A percentile compares a stretch with the other conserved stretches of the same genome.
Conservation (phyloP, 2,329 filamentous ascomycete genomes). For the Epichloe amarillans region DNA sequence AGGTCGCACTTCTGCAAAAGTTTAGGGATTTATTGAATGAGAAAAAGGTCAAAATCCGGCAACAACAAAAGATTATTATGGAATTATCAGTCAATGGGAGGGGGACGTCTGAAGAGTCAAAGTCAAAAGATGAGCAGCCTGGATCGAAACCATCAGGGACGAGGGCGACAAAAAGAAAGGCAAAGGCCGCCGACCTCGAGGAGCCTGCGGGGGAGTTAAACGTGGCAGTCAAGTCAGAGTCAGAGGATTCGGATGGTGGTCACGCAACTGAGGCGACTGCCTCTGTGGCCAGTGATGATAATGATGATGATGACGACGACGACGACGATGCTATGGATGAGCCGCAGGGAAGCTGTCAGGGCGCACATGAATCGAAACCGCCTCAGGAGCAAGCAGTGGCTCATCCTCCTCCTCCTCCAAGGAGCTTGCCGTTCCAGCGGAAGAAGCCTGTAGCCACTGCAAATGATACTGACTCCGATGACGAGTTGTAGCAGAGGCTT, state of each 20-base stretch:
- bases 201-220: slow-evolving; percentile 34
- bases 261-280: slow-evolving; percentile 26
- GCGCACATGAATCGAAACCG: slow-evolving; percentile 2
- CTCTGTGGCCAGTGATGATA: slow-evolving; percentile 30
- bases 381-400: slow-evolving; percentile 12
- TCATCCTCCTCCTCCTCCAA: slow-evolving; percentile 26
- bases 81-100: slow-evolving; percentile 21
- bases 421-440: slow-evolving; percentile 32
- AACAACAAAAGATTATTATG: slow-evolving; percentile 52
- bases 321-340: background rate
- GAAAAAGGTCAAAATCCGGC: slow-evolving; percentile 68
- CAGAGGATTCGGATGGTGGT: slow-evolving; percentile 27
- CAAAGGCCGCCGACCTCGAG: slow-evolving; percentile 26
- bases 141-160: slow-evolving; percentile 21
- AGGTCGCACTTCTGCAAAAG: slow-evolving; percentile 53
- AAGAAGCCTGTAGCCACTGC: slow-evolving; percentile 15
- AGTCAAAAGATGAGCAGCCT: slow-evolving; percentile 12
- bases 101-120: slow-evolving; percentile 15
- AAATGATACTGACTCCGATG: slow-evolving; percentile 42
- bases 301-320: slow-evolving; percentile 22
- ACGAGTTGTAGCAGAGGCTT: slow-evolving; percentile 30
- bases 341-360: background rate
- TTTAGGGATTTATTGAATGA: slow-evolving; percentile 60
- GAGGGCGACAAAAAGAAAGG: slow-evolving; percentile 38
- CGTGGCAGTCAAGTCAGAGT: slow-evolving; percentile 16